Evolutionary conservation across 768 basidiomycete species (phyloP).

Genomic region (Candolleomyces aberdarensis): DNA sequence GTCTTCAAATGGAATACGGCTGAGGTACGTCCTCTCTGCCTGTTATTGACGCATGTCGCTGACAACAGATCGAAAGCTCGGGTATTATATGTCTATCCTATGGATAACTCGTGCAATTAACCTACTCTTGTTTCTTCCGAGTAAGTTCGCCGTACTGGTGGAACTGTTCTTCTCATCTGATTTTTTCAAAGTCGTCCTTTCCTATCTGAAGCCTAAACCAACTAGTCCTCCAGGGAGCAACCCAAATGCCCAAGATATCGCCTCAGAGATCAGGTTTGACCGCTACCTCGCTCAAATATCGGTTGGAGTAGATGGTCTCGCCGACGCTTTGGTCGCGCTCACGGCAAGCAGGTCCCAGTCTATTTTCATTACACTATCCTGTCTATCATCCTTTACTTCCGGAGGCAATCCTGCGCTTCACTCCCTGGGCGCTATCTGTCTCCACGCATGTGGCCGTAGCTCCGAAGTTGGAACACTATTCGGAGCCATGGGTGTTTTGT

Average conservation of each 20-base stretch:
- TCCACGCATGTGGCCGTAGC: conserved; percentile 48
- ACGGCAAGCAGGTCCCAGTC: conserved; percentile 46
- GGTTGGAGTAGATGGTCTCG: conserved; percentile 62
- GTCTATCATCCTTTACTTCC: conserved; percentile 61
- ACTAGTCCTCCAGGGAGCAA: conserved; percentile 20
- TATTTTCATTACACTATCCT: conserved; percentile 58
- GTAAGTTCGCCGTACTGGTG: conserved; percentile 35
- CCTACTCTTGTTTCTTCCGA: conserved; percentile 64
- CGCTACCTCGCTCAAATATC: conserved; percentile 61
- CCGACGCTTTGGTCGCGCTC: conserved; percentile 59
- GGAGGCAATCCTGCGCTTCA: conserved; percentile 69
- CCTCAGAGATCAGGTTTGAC: conserved; percentile 66
- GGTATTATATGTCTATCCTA: conserved; percentile 72
- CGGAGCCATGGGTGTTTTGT: conserved; percentile 67
- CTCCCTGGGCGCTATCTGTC: conserved; percentile 66
- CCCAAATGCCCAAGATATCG: conserved; percentile 42
- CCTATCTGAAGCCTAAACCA: conserved; percentile 54
- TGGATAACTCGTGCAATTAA: conserved; percentile 64
- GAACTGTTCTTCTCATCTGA: neutral
- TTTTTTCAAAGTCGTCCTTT: conserved; percentile 48
- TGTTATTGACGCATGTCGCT: conserved; percentile 2
- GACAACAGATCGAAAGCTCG: conserved; percentile 37
- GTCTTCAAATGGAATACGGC: conserved; percentile 66
- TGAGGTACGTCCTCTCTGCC: conserved; percentile 28
- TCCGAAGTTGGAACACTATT: conserved; percentile 60